A percentile compares a stretch with the other conserved stretches of the same genome.
phyloP scores from a whole-genome alignment of 2,329 filamentous ascomycete genomes.

The Scedosporium dehoogii region DNA sequence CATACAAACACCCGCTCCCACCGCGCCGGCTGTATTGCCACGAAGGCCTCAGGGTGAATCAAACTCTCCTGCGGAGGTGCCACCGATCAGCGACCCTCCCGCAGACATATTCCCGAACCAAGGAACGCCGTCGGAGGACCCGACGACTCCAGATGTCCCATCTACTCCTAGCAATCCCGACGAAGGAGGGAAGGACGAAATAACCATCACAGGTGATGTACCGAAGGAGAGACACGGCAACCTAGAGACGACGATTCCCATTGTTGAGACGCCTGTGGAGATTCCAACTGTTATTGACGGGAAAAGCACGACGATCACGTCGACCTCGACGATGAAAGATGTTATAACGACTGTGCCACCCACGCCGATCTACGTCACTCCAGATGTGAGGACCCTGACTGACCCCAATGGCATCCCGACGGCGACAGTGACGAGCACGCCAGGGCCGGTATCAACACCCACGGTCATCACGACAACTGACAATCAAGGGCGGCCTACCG shows the following conservation, averaged over 20 bases:
- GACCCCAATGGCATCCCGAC: background rate
- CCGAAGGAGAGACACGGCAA: background rate
- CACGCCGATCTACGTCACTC: background rate
- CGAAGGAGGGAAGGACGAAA: background rate
- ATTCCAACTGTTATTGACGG: slow-evolving; percentile 3
- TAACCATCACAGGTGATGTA: background rate
- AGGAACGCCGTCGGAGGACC: background rate
- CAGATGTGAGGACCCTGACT: background rate
- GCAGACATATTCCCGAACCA: background rate
- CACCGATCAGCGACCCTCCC: too few species aligned
- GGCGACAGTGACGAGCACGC: background rate
- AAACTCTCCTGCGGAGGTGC: too few species aligned
- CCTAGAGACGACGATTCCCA: background rate
- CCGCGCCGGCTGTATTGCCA: too few species aligned
- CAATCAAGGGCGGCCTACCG: background rate
- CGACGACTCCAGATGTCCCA: too few species aligned
- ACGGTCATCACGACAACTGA: background rate
- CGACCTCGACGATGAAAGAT: background rate
- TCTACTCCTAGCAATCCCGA: background rate
- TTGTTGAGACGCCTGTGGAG: background rate
- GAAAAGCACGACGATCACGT: background rate
- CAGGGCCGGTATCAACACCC: background rate
- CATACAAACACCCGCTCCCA: too few species aligned
- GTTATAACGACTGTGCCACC: background rate
- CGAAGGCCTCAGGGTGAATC: too few species aligned